A percentile compares a stretch with the other conserved stretches of the same genome.
phyloP scores from a whole-genome alignment of 164 flowering plant genomes.

The Cinnamomum micranthum region DNA sequence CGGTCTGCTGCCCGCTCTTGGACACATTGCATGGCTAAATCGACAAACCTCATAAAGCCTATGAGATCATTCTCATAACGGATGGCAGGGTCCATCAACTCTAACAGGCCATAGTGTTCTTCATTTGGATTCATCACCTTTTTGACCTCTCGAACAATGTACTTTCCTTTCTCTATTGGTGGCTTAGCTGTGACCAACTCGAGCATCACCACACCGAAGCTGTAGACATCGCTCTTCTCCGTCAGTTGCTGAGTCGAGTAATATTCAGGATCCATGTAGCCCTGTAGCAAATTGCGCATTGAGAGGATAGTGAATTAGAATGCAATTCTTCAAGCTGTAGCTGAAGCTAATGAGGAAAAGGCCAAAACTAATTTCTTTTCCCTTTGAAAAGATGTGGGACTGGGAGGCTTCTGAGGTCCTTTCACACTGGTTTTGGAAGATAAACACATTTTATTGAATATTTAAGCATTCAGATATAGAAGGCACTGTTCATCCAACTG shows the following conservation, averaged over 20 bases:
- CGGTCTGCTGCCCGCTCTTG: constrained; percentile 40
- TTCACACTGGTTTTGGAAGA: too few species aligned
- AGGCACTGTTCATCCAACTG: too few species aligned
- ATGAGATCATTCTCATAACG: constrained; percentile 19
- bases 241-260: constrained; percentile 64
- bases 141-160: constrained; percentile 46
- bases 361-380: background rate
- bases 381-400: background rate
- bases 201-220: constrained; percentile 60
- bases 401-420: background rate
- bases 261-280: constrained; percentile 76
- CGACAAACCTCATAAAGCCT: constrained; percentile 45
- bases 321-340: background rate
- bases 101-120: constrained; percentile 30
- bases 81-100: constrained; percentile 42
- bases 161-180: constrained; percentile 48
- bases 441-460: too few species aligned
- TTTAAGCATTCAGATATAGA: too few species aligned
- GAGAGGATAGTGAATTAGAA: background rate
- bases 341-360: background rate
- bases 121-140: constrained; percentile 30
- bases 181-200: constrained; percentile 50
- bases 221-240: constrained; percentile 65
- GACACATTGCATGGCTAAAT: constrained; percentile 50
- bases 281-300: constrained; percentile 30